A percentile compares a stretch with the other conserved stretches of the same genome.
Evolutionary conservation across 805 yeast species (phyloP).

Genomic region (Ogataea degrootiae): DNA sequence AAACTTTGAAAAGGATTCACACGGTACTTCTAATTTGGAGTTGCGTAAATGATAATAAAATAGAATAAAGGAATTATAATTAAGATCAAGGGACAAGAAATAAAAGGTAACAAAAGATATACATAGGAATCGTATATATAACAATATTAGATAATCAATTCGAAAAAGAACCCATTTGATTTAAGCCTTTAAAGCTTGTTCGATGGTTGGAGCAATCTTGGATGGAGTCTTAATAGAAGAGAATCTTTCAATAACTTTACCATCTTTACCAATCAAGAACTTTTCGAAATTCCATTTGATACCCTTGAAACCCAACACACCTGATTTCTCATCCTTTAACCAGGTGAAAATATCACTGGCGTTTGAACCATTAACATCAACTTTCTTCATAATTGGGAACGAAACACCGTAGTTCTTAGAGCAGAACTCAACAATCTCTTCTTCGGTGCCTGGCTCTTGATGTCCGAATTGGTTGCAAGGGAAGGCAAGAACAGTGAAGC

Average conservation of each 20-base stretch:
- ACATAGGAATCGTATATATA: neutral
- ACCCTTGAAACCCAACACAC: conserved; percentile 65
- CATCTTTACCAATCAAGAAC: conserved; percentile 50
- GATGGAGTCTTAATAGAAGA: conserved; percentile 67
- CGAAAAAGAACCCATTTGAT: neutral
- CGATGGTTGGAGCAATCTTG: conserved; percentile 53
- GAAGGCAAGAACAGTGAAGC: conserved; percentile 70
- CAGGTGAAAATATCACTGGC: conserved; percentile 77
- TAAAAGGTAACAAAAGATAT: neutral
- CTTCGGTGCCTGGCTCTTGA: conserved; percentile 68
- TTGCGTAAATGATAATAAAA: too few species aligned
- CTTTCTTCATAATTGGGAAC: conserved; percentile 82
- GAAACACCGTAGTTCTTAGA: conserved; percentile 80
- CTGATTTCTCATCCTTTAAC: conserved; percentile 59
- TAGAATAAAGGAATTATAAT: too few species aligned
- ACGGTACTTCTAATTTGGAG: too few species aligned
- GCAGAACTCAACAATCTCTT: conserved; percentile 72
- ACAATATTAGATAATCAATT: neutral
- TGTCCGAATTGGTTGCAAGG: conserved; percentile 89
- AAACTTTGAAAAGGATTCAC: too few species aligned
- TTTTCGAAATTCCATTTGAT: conserved; percentile 60
- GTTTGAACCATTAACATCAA: conserved; percentile 82
- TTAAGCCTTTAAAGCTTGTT: conserved; percentile 41
- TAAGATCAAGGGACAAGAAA: neutral
- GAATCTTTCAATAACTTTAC: conserved; percentile 47